Evolutionary conservation across 1,139 yeast species (phyloP).

Genomic region (Debaryomyces udenii): DNA sequence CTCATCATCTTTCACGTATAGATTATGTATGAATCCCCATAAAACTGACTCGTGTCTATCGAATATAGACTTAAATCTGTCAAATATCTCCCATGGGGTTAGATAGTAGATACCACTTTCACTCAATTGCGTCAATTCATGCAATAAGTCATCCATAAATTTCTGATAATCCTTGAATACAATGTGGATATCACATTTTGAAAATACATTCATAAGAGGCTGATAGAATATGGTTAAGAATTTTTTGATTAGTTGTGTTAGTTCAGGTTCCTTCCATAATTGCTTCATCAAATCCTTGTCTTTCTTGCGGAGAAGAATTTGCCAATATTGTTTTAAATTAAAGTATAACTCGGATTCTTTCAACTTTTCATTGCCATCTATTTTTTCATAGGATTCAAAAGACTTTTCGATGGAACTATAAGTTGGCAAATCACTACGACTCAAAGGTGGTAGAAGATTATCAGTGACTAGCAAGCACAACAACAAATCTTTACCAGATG

Average conservation of each 20-base stretch:
- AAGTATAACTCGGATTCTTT: conserved; percentile 37
- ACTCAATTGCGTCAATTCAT: conserved; percentile 45
- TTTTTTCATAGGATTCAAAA: conserved; percentile 22
- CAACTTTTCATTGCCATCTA: conserved; percentile 19
- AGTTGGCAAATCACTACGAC: not conserved
- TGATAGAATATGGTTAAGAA: conserved; percentile 78
- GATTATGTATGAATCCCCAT: conserved; percentile 74
- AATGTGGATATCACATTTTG: conserved; percentile 73
- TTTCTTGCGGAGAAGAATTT: conserved; percentile 63
- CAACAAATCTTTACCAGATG: conserved; percentile 25
- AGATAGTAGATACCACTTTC: conserved; percentile 52
- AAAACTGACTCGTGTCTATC: conserved; percentile 71
- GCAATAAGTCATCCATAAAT: conserved; percentile 73
- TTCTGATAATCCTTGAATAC: conserved; percentile 73
- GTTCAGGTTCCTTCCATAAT: conserved; percentile 83
- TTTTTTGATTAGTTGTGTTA: conserved; percentile 70
- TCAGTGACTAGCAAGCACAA: conserved; percentile 28
- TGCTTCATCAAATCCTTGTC: conserved; percentile 77
- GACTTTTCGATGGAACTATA: conserved; percentile 21
- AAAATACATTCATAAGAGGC: conserved; percentile 77
- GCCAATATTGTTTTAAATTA: conserved; percentile 63
- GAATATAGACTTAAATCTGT: conserved; percentile 62
- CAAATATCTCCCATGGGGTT: conserved; percentile 58
- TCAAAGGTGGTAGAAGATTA: conserved; percentile 22
- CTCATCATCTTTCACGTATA: conserved; percentile 74